Percentiles rank a stretch among this genome's conserved stretches.
phyloP scores from a whole-genome alignment of 2,329 filamentous ascomycete species.

The Blastomyces parvus region DNA sequence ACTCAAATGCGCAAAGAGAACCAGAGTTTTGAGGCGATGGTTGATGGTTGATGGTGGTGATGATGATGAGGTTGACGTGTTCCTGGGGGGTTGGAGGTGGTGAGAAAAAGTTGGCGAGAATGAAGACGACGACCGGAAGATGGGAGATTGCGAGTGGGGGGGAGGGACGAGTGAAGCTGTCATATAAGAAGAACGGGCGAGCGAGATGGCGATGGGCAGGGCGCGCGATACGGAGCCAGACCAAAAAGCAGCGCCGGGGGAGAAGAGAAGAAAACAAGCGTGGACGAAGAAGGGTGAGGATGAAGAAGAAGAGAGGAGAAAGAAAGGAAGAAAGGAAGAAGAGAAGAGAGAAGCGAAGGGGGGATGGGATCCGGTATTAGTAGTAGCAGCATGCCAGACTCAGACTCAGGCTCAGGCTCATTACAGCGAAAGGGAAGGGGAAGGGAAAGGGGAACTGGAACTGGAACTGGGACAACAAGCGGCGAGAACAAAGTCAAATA shows the following conservation, averaged over 20 bases:
- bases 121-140: conserved; percentile 1
- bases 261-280: too few relatives aligned
- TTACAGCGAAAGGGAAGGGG: too few relatives aligned
- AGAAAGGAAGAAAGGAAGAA: neutral
- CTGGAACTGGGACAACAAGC: too few relatives aligned
- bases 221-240: conserved; percentile 13
- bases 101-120: neutral
- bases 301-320: neutral
- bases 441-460: neutral
- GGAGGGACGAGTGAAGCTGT: neutral
- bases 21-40: neutral
- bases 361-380: conserved; percentile 11
- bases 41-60: neutral
- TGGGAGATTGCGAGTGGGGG: neutral
- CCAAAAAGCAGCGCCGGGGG: neutral
- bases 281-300: neutral
- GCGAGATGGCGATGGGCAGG: conserved; percentile 9
- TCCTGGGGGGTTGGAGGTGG: neutral
- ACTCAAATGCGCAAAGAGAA: neutral
- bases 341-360: conserved; percentile 10
- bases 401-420: too few relatives aligned
- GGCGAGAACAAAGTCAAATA: too few relatives aligned
- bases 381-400: too few relatives aligned
- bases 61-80: neutral
- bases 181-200: conserved; percentile 5